phyloP scores from a whole-genome alignment of 345 rosid genomes.

The Alliaria petiolata region DNA sequence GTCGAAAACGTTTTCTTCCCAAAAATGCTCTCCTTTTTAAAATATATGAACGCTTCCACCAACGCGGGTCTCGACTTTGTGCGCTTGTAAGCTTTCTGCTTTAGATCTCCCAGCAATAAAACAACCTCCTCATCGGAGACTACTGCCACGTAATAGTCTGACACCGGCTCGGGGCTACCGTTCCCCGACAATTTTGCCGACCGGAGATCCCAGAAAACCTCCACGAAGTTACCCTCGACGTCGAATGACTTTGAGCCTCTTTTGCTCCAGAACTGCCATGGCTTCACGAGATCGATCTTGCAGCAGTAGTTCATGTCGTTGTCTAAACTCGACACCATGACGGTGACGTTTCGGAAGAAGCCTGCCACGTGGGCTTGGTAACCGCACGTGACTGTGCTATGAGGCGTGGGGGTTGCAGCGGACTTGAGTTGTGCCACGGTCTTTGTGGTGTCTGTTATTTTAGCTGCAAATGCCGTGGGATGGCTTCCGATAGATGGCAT shows the following conservation, averaged over 20 bases:
- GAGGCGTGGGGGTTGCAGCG: slow-evolving; percentile 42
- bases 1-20: slow-evolving; percentile 77
- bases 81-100: slow-evolving; percentile 81
- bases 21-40: slow-evolving; percentile 79
- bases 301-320: slow-evolving; percentile 51
- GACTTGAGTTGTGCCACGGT: slow-evolving; percentile 43
- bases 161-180: slow-evolving; percentile 64
- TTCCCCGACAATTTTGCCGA: slow-evolving; percentile 67
- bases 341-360: slow-evolving; percentile 57
- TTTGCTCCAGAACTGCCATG: slow-evolving; percentile 91
- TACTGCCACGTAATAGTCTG: slow-evolving; percentile 76
- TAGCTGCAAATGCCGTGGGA: slow-evolving; percentile 40
- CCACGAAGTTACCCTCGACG: slow-evolving; percentile 62
- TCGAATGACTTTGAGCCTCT: slow-evolving; percentile 67
- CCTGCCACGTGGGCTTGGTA: slow-evolving; percentile 72
- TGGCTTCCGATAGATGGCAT: slow-evolving; percentile 17
- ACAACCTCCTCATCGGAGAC: slow-evolving; percentile 89
- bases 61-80: slow-evolving; percentile 78
- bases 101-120: slow-evolving; percentile 70
- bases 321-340: slow-evolving; percentile 56
- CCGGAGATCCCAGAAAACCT: slow-evolving; percentile 81
- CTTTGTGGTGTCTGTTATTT: slow-evolving; percentile 47
- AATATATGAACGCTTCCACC: slow-evolving; percentile 52
- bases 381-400: slow-evolving; percentile 70
- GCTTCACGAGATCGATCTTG: slow-evolving; percentile 70